Evolutionary conservation across 169 alveolate species (phyloP), one percentile per base, ranked within the genome.

Genomic region (Babesia divergens): DNA sequence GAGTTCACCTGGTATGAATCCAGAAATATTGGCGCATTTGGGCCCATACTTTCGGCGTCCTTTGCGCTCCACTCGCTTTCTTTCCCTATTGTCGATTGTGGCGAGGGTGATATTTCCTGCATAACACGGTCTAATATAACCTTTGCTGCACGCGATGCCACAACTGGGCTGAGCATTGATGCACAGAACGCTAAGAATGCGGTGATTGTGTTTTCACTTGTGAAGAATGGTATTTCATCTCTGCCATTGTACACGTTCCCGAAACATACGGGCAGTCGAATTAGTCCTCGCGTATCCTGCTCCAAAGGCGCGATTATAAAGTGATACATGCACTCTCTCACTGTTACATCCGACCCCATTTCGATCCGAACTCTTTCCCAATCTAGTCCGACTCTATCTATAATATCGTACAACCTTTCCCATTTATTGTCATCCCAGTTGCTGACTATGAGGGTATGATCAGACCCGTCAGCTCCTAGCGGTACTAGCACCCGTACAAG

Each of bases 271-370:
- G 70, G 51, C 26, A 74, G 16, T 18, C 55, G 64, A 11, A 74
- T 37, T 4, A 18, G 11, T 11, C 50, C 31, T 13, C 37, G 42
- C 16, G 55, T 54, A 9, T 60, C 74, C n/a, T 65, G 69, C 59
- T 84, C 91, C 20, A 84, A 62, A 24, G 91, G 91, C 37, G 84
- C 62, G 20, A 59, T 72, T 18, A 82, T 53, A 40, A 84, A 84
- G 20, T 84, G 83, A 4, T 68, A 80, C 34, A 84, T 68, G 42
- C 91, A 84, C 66, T 84, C 91, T 20, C 66, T 66, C 26, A 86
- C 84, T 8, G 91, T 82, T 37, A 38, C 42, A 4, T 70, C 72
- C 13, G 55, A 55, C 11, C 91, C 91, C 50, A 84, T 42, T 35
- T 84, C 68, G 28, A 82, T 47, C 4, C 79, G 60, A 20, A 84